These are phyloP conservation scores for Perkinsus olseni DNA, from an alignment of 169 alveolate species.

Conservation along the genomic window DNA sequence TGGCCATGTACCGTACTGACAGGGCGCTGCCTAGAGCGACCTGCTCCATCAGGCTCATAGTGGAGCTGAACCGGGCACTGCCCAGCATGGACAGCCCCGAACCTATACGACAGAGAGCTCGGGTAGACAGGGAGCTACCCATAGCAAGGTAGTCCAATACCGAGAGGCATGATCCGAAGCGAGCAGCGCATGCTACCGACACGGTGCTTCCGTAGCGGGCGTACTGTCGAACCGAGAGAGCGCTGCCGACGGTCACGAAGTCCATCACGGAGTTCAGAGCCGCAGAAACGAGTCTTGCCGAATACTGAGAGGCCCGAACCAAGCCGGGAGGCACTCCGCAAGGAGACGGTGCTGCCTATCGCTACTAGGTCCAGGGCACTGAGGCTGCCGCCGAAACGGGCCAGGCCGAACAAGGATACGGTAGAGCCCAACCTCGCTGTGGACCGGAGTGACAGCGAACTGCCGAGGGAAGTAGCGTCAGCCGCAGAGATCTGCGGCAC, in stretches of 20 bases:
- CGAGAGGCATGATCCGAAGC: neutral
- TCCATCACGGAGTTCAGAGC: conserved; percentile 1
- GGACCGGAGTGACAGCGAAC: neutral
- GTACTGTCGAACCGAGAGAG: neutral
- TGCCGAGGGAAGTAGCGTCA: neutral
- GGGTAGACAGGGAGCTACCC: neutral
- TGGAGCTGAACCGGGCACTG: neutral
- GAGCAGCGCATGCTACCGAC: neutral
- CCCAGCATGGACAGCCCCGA: neutral
- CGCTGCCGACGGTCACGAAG: neutral
- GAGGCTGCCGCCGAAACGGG: neutral
- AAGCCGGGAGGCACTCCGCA: neutral
- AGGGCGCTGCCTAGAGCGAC: neutral
- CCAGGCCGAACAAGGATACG: neutral
- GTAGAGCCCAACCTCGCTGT: neutral
- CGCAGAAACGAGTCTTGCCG: neutral
- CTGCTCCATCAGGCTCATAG: neutral
- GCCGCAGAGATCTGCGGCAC: neutral
- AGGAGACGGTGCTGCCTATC: neutral
- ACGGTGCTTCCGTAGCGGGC: neutral
- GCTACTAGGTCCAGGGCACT: neutral
- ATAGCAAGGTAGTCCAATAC: neutral
- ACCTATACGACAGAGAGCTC: neutral
- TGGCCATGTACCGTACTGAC: neutral
- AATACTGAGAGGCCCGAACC: neutral